Percentiles rank a stretch among this genome's conserved stretches.
phyloP scores from a whole-genome alignment of 2,329 filamentous ascomycete genomes.

The Byssothecium circinans region DNA sequence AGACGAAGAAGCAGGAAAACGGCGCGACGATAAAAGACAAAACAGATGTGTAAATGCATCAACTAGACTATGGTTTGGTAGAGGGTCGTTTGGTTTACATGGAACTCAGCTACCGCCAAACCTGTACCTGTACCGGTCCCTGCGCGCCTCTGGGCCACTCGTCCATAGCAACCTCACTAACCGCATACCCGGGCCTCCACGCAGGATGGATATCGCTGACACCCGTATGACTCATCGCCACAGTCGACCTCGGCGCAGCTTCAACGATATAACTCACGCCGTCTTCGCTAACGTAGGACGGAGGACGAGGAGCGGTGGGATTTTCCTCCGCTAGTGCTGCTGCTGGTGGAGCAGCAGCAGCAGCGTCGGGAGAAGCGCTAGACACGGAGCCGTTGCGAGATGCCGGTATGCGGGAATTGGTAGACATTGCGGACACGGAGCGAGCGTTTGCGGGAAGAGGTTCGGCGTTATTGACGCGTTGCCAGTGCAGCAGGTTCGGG shows the following conservation, averaged over 20 bases:
- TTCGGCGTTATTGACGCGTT: slow-evolving; percentile 52
- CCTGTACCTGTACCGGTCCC: slow-evolving; percentile 33
- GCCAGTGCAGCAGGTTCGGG: slow-evolving; percentile 80
- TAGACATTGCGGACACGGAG: not conserved
- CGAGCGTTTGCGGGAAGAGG: not conserved
- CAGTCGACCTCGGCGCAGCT: slow-evolving; percentile 54
- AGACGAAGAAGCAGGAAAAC: too few species aligned
- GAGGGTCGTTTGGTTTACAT: too few species aligned
- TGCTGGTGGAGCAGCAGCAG: not conserved
- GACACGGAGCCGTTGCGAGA: slow-evolving; percentile 9
- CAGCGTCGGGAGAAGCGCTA: not conserved
- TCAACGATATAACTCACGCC: slow-evolving; percentile 73
- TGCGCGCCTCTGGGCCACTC: slow-evolving; percentile 9
- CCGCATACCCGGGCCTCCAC: slow-evolving; percentile 39
- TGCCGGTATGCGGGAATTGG: not conserved
- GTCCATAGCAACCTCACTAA: slow-evolving; percentile 23
- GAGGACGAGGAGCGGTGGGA: slow-evolving; percentile 56
- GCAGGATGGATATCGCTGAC: slow-evolving; percentile 43
- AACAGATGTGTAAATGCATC: too few species aligned
- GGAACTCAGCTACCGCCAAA: slow-evolving; percentile 10
- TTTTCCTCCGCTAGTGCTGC: not conserved
- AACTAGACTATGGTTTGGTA: too few species aligned
- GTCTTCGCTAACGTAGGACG: slow-evolving; percentile 76
- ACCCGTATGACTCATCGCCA: slow-evolving; percentile 22
- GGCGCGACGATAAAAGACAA: too few species aligned